These are phyloP conservation scores for Neopestalotiopsis rosae DNA, from an alignment of 2,329 filamentous ascomycete genomes.

Conservation along the genomic window DNA sequence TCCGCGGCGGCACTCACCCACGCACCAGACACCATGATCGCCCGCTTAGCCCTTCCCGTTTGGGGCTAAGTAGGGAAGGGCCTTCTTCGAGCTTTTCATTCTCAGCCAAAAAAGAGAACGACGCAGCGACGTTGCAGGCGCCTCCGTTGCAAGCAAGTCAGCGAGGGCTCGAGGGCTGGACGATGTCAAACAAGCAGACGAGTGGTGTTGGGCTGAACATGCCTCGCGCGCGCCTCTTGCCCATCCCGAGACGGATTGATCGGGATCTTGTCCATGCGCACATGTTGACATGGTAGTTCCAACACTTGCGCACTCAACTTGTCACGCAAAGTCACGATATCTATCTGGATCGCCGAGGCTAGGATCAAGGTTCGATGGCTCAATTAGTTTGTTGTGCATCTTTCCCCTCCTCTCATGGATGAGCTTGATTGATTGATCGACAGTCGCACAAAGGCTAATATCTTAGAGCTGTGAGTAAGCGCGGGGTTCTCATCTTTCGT, in stretches of 20 bases:
- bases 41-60: not conserved
- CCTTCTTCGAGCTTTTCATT: not conserved
- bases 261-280: not conserved
- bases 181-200: not conserved
- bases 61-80: not conserved
- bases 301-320: not conserved
- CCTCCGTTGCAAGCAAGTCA: not conserved
- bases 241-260: not conserved
- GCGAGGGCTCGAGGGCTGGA: not conserved
- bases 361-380: constrained; percentile 11
- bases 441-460: constrained; percentile 1
- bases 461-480: constrained; percentile 14
- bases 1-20: not conserved
- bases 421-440: constrained; percentile 14
- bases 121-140: not conserved
- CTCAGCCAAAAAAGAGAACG: not conserved
- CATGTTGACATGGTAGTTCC: not conserved
- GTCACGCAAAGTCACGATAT: not conserved
- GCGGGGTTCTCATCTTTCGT: constrained; percentile 1
- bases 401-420: not conserved
- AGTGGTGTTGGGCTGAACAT: not conserved
- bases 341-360: constrained; percentile 7
- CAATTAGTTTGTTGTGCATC: not conserved
- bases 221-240: not conserved
- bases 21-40: not conserved